Base-by-base conservation (phyloP, 2,329 filamentous ascomycete species). In the Aspergillus versicolor region DNA sequence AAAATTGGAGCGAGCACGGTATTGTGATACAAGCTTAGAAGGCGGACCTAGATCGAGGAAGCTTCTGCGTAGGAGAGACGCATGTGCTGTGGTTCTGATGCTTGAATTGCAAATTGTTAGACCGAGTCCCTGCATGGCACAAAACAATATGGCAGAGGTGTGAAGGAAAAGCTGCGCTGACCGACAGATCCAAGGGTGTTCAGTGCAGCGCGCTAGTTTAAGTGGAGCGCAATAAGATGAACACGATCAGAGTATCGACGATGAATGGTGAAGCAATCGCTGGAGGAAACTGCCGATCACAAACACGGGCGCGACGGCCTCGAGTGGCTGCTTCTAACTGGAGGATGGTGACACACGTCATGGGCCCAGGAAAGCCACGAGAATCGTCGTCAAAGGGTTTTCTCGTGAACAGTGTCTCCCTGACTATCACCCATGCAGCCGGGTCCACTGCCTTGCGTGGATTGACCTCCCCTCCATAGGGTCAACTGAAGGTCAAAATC, bases 191-290 rank as follows among this genome's bases (percentile, higher is more conserved):
- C 13, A 44, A 37, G 54, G 9, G 46, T 44, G 48, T 46, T 40
- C 46, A 19, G 42, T 42, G 48, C 48, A 37, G 54, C 38, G 15
- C 47, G 41, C 40, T 48, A 41, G 24, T 30, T 8, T 11, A 13
- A 27, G 53, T 49, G 24, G 48, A 27, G 47, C 43, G 19, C 9
- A 7, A 38, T 30, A 38, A 45, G 42, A 34, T 27, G 42, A 51
- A 52, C 43, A n/a, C 48, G 48, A 56, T 51, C 47, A 43, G 43
- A 32, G 24, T 38, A 41, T 41, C 34, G 42, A 40, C 34, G 43
- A 53, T 53, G 51, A 47, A 47, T 47, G 51, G 34, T 47, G 38
- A 51, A 42, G 27, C 7, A 13, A 13, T 19, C 27, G 38, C 41
- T 37, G 32, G 32, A 38, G 34, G 34, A 30, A 30, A 32, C 21